phyloP scores from a whole-genome alignment of 176 grass and related monocot genomes.

The Zoysia pacifica region DNA sequence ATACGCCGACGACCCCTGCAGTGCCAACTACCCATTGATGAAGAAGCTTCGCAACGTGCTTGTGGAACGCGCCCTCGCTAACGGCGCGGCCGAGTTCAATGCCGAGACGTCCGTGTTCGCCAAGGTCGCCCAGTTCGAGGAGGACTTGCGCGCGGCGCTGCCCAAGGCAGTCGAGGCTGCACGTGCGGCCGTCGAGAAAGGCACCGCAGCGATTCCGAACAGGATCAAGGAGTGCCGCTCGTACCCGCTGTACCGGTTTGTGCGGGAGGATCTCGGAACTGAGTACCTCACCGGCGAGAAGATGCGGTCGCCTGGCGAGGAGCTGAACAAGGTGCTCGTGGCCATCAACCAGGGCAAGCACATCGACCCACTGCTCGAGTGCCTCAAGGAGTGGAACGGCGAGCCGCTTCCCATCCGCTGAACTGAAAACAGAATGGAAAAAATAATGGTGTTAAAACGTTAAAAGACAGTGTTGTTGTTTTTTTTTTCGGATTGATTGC shows the following conservation, averaged over 20 bases:
- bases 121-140: constrained; percentile 62
- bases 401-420: constrained; percentile 38
- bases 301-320: constrained; percentile 41
- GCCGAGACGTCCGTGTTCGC: constrained; percentile 51
- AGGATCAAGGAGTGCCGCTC: constrained; percentile 61
- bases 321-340: constrained; percentile 51
- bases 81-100: constrained; percentile 51
- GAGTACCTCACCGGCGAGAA: constrained; percentile 46
- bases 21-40: constrained; percentile 61
- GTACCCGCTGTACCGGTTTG: constrained; percentile 63
- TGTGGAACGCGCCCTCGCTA: constrained; percentile 58
- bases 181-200: constrained; percentile 44
- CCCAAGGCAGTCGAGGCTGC: constrained; percentile 51
- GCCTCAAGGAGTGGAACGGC: constrained; percentile 48
- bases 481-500: no score
- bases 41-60: constrained; percentile 68
- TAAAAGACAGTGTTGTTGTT: no score
- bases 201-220: constrained; percentile 51
- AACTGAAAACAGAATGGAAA: not conserved
- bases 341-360: constrained; percentile 50
- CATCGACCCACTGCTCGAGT: constrained; percentile 43
- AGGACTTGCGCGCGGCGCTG: constrained; percentile 43
- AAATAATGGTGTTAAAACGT: no score
- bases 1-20: constrained; percentile 75
- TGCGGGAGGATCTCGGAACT: constrained; percentile 48